Evolutionary conservation across 106 monocot species (phyloP).

Genomic region (Cymbidium sinense): DNA sequence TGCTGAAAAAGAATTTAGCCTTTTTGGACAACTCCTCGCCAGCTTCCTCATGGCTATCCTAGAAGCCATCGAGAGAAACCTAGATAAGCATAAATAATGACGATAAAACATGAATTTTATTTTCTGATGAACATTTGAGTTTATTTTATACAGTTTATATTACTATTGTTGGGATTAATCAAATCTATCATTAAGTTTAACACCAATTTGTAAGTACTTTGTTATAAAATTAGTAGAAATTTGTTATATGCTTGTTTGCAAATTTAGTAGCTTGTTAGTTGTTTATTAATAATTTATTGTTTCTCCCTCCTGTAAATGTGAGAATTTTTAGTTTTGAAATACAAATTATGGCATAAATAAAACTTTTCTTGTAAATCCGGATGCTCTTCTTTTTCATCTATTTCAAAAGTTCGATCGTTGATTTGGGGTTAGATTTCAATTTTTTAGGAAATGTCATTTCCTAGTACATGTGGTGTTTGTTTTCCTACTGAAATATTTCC

Average conservation of each 20-base stretch:
- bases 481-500: too few relatives aligned
- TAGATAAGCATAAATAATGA: constrained; percentile 2
- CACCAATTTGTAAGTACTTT: neutral
- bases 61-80: neutral
- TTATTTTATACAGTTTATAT: neutral
- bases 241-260: neutral
- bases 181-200: neutral
- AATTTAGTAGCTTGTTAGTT: neutral
- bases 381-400: too few relatives aligned
- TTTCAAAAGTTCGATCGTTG: too few relatives aligned
- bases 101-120: neutral
- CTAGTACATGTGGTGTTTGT: too few relatives aligned
- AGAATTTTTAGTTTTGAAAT: neutral
- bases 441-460: too few relatives aligned
- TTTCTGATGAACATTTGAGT: neutral
- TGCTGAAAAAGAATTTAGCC: constrained; percentile 88
- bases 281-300: neutral
- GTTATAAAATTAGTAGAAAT: neutral
- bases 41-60: constrained; percentile 97
- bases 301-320: neutral
- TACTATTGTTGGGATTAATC: neutral
- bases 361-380: too few relatives aligned
- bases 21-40: constrained; percentile 83
- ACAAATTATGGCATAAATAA: too few relatives aligned
- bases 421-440: too few relatives aligned